Evolutionary conservation across 2,329 filamentous ascomycete genomes (phyloP).

Genomic region (Bipolaris cookei): DNA sequence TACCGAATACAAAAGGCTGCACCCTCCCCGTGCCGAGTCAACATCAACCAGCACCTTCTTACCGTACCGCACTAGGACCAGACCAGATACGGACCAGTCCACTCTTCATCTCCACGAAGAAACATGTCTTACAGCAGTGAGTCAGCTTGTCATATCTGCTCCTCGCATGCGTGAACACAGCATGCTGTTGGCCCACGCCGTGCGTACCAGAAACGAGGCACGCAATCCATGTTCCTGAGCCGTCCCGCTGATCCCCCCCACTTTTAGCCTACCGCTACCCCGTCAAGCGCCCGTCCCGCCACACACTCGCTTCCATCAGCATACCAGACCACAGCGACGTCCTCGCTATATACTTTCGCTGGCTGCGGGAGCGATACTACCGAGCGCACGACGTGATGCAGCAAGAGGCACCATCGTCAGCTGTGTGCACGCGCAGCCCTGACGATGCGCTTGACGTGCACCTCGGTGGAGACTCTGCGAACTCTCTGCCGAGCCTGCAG

Average conservation of each 20-base stretch:
- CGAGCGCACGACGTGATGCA: background rate
- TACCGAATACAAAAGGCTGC: background rate
- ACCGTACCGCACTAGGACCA: background rate
- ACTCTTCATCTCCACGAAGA: background rate
- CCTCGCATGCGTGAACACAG: background rate
- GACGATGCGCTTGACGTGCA: background rate
- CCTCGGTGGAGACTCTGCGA: background rate
- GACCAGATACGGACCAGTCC: background rate
- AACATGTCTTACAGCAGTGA: conserved; percentile 18
- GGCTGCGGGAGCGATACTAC: conserved; percentile 26
- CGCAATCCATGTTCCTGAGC: background rate
- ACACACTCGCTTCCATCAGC: conserved; percentile 27
- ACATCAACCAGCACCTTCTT: background rate
- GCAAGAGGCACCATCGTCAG: conserved; percentile 70
- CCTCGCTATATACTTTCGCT: conserved; percentile 33
- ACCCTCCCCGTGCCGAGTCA: background rate
- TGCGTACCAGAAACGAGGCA: background rate
- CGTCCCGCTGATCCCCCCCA: conserved; percentile 9
- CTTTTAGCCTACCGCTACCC: conserved; percentile 5
- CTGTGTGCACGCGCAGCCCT: conserved; percentile 74
- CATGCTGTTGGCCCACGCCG: background rate
- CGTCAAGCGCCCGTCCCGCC: conserved; percentile 15
- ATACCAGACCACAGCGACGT: conserved; percentile 30
- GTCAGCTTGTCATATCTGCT: background rate
- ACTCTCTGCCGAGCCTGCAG: background rate